Conservation (phyloP, 2,329 filamentous ascomycete genomes). For the Trichoderma breve region DNA sequence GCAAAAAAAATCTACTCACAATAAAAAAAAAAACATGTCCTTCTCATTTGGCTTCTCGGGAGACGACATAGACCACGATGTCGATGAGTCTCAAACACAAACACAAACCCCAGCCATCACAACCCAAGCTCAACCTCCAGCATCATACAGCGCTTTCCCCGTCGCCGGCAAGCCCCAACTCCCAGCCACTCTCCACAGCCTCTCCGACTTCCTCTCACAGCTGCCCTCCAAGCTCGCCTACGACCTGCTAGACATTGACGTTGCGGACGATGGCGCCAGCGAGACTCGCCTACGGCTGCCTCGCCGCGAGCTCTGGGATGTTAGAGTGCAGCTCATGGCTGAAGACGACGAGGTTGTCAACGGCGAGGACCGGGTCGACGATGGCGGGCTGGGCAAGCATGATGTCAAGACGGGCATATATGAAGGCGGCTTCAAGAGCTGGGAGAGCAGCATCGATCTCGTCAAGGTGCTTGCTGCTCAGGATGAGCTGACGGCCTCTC, state of each 20-base stretch:
- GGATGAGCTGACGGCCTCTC: slow-evolving; percentile 35
- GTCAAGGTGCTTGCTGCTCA: slow-evolving; percentile 62
- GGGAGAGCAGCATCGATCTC: slow-evolving; percentile 81
- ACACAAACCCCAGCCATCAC: slow-evolving; percentile 20
- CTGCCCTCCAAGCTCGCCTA: slow-evolving; percentile 76
- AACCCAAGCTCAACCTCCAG: slow-evolving; percentile 24
- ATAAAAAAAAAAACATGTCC: slow-evolving; percentile 34
- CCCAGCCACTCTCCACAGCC: slow-evolving; percentile 50
- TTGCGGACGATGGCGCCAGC: slow-evolving; percentile 46
- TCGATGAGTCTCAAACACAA: slow-evolving; percentile 36
- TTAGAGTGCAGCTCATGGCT: slow-evolving; percentile 77
- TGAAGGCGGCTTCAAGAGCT: slow-evolving; percentile 86
- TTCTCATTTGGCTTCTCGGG: slow-evolving; percentile 63
- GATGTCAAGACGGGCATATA: slow-evolving; percentile 81
- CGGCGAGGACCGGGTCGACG: slow-evolving; percentile 34
- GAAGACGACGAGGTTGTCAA: slow-evolving; percentile 51
- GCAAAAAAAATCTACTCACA: background rate
- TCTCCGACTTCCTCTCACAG: slow-evolving; percentile 50
- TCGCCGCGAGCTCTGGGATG: slow-evolving; percentile 77
- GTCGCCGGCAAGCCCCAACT: slow-evolving; percentile 61
- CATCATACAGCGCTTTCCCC: slow-evolving; percentile 53
- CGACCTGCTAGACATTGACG: slow-evolving; percentile 56
- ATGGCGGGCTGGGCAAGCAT: slow-evolving; percentile 59
- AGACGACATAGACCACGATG: slow-evolving; percentile 57
- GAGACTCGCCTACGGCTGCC: slow-evolving; percentile 54